Evolutionary conservation across 345 rosid genomes (phyloP).

Genomic region (Passiflora organensis): DNA sequence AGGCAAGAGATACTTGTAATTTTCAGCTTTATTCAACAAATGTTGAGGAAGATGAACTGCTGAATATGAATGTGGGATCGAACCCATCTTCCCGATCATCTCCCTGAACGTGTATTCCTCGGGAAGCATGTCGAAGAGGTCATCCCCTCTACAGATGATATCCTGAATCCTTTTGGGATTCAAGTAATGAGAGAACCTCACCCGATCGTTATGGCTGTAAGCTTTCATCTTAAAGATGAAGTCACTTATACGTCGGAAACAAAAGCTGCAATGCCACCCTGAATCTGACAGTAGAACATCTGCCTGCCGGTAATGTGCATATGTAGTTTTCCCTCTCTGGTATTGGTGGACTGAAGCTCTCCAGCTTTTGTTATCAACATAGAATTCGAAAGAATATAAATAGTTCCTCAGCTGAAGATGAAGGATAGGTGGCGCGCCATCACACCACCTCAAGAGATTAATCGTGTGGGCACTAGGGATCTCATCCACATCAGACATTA

Average conservation of each 20-base stretch:
- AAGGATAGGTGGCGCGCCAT: conserved; percentile 66
- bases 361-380: conserved; percentile 76
- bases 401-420: conserved; percentile 84
- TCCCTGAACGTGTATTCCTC: conserved; percentile 89
- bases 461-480: conserved; percentile 93
- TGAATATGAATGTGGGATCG: conserved; percentile 64
- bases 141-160: conserved; percentile 72
- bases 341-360: conserved; percentile 80
- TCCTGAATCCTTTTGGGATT: conserved; percentile 74
- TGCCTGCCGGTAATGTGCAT: conserved; percentile 79
- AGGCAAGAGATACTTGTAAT: conserved; percentile 73
- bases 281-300: conserved; percentile 66
- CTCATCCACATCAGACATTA: conserved; percentile 97
- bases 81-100: conserved; percentile 85
- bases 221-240: conserved; percentile 96
- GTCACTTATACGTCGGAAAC: conserved; percentile 68
- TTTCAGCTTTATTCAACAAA: conserved; percentile 61
- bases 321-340: conserved; percentile 54
- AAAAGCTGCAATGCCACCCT: conserved; percentile 98
- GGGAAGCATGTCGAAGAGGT: conserved; percentile 86
- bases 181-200: conserved; percentile 79
- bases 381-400: conserved; percentile 79
- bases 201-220: conserved; percentile 85
- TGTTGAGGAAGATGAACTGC: conserved; percentile 77
- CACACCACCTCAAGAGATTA: conserved; percentile 86